Evolutionary conservation across 1,139 yeast species (phyloP), one percentile per base, ranked within the genome.

Genomic region (Saccharomyces hybrid): DNA sequence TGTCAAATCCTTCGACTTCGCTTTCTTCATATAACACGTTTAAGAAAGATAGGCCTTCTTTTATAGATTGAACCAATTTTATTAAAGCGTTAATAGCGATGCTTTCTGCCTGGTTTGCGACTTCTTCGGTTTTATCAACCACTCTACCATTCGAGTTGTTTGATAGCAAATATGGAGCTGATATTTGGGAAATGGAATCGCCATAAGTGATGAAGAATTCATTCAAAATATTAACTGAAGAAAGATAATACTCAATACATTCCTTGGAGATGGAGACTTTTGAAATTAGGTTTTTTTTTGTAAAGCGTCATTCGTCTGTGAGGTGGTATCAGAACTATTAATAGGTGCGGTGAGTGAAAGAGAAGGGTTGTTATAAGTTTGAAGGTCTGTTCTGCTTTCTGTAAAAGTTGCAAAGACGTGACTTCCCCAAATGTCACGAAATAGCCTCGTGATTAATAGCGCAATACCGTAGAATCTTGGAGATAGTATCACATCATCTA

Each of bases 381-480:
- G 21, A 19, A 11, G 26, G 11, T 21, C 19, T 11, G 2, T 9
- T 6, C 24, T 9, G 11, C 19, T 38, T 9, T 38, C 44, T 38
- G 44, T 38, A 8, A 38, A 38, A 38, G 44, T 38, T 8, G 75
- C 75, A 64, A 91, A 88, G 2, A 90, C 87, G 53, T 82, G 83
- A 34, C 74, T 75, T 54, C 78, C 78, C 99, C 99, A 95, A 53
- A 82, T 75, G 34, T 84, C 84, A 59, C 95, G 78, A 61, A 93
- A 81, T 21, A 90, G 72, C 64, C 99, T 80, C 0, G 96, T 79
- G 41, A 90, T 73, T 57, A 91, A 79, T 48, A 90, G 78, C 19
- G 95, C 84, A n/a, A 90, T 80, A 52, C 97, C 98, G 69, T 89
- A 93, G 64, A 91, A 90, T 60, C 97, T 77, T 61, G 96, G 96